Conservation (phyloP, 164 flowering plant genomes). For the Kalanchoe fedtschenkoi region DNA sequence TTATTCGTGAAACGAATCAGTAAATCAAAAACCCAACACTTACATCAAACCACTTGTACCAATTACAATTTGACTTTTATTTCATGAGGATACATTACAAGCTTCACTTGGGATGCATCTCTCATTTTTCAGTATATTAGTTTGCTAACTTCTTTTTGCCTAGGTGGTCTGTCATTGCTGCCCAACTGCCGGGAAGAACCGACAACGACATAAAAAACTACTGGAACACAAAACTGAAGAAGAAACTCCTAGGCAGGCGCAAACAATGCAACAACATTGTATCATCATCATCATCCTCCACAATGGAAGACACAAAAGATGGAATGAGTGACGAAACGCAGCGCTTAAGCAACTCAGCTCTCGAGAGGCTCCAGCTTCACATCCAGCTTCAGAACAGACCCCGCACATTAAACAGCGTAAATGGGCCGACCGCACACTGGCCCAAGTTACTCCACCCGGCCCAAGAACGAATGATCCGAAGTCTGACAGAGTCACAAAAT, state of each 20-base stretch:
- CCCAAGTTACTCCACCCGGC: slow-evolving; percentile 46
- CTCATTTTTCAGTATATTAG: not conserved
- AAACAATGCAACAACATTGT: slow-evolving; percentile 29
- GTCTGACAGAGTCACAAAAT: slow-evolving; percentile 9
- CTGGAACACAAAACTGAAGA: slow-evolving; percentile 94
- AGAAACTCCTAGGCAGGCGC: slow-evolving; percentile 64
- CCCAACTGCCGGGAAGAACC: slow-evolving; percentile 89
- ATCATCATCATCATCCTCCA: slow-evolving; percentile 10
- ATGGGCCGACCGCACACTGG: slow-evolving; percentile 41
- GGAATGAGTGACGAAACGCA: slow-evolving; percentile 15
- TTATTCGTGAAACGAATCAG: not conserved
- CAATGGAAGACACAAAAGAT: slow-evolving; percentile 19
- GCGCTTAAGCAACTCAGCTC: slow-evolving; percentile 50
- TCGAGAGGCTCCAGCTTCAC: slow-evolving; percentile 80
- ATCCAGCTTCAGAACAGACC: slow-evolving; percentile 54
- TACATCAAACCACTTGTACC: no score
- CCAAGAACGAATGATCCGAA: slow-evolving; percentile 36
- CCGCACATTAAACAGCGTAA: no score
- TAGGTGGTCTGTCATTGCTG: slow-evolving; percentile 98
- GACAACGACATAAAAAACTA: slow-evolving; percentile 93
- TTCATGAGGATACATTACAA: not conserved
- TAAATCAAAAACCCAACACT: no score
- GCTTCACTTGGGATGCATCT: not conserved
- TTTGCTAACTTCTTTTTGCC: not conserved
- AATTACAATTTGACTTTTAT: no score